Evolutionary conservation across 805 yeast genomes (phyloP).

Genomic region (Myxozyma monticola): DNA sequence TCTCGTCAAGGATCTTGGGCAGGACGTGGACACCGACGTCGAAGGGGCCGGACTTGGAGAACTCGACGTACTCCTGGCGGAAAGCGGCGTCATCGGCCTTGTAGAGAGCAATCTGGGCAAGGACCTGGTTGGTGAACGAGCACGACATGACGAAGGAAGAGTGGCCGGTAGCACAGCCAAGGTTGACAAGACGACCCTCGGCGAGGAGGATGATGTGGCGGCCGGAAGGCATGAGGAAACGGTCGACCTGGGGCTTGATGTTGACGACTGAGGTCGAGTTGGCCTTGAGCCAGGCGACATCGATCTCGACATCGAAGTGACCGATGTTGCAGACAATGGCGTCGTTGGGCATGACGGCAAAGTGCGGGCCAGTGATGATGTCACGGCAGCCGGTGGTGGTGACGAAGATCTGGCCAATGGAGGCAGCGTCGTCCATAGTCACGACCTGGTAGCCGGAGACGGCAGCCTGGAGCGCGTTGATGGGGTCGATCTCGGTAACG

Average conservation of each 20-base stretch:
- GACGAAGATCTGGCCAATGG: slow-evolving; percentile 93
- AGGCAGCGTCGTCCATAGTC: slow-evolving; percentile 91
- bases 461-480: slow-evolving; percentile 98
- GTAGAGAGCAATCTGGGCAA: slow-evolving; percentile 97
- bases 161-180: slow-evolving; percentile 99
- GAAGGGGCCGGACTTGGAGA: slow-evolving; percentile 89
- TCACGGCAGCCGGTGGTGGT: slow-evolving; percentile 99
- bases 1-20: slow-evolving; percentile 98
- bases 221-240: slow-evolving; percentile 85
- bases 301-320: slow-evolving; percentile 98
- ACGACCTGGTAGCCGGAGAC: slow-evolving; percentile 97
- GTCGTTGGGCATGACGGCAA: slow-evolving; percentile 93
- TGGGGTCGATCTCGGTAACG: slow-evolving; percentile 97
- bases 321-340: slow-evolving; percentile 99
- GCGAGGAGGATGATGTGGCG: slow-evolving; percentile 94
- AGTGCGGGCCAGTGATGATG: slow-evolving; percentile 87
- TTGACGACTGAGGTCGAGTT: slow-evolving; percentile 91
- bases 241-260: slow-evolving; percentile 99
- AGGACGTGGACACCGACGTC: slow-evolving; percentile 89
- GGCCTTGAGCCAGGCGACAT: slow-evolving; percentile 97
- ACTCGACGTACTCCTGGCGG: slow-evolving; percentile 81
- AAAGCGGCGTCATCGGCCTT: slow-evolving; percentile 79
- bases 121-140: slow-evolving; percentile 98
- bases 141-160: slow-evolving; percentile 99
- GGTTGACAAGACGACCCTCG: slow-evolving; percentile 98